These are phyloP conservation scores for Aspergillus oerlinghausenensis DNA, from an alignment of 2,329 filamentous ascomycete genomes.

Conservation along the genomic window DNA sequence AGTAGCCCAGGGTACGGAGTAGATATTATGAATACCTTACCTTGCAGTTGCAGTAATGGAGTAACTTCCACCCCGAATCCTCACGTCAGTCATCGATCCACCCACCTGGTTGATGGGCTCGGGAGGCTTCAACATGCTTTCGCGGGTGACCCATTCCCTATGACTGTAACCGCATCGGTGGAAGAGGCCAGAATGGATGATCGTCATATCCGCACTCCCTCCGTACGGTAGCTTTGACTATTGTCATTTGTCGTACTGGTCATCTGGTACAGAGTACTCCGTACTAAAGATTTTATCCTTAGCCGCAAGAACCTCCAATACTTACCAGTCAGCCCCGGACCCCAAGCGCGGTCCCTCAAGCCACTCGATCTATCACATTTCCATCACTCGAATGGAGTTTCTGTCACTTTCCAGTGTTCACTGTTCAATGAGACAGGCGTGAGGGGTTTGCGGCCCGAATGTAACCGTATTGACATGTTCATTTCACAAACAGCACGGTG, in stretches of 20 bases:
- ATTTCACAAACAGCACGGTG: too few relatives aligned
- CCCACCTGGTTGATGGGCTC: constrained; percentile 6
- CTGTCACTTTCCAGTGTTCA: background rate
- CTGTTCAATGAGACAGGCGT: background rate
- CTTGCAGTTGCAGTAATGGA: background rate
- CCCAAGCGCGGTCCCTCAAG: constrained; percentile 1
- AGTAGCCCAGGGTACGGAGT: too few relatives aligned
- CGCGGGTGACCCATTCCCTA: background rate
- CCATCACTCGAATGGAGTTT: too few relatives aligned
- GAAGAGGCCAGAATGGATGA: background rate
- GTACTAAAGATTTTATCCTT: too few relatives aligned
- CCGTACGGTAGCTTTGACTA: too few relatives aligned
- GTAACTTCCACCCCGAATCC: background rate
- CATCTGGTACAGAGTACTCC: too few relatives aligned
- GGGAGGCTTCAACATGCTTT: constrained; percentile 5
- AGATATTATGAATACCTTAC: background rate
- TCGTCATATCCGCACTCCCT: too few relatives aligned
- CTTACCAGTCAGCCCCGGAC: background rate
- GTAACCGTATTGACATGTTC: too few relatives aligned
- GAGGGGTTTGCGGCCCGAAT: too few relatives aligned
- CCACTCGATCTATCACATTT: constrained; percentile 18
- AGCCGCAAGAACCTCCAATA: background rate
- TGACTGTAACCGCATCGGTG: background rate
- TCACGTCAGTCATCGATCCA: background rate
- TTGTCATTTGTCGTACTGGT: too few relatives aligned